phyloP scores from a whole-genome alignment of 352 stramenopile species.

The Phytophthora parvispora region DNA sequence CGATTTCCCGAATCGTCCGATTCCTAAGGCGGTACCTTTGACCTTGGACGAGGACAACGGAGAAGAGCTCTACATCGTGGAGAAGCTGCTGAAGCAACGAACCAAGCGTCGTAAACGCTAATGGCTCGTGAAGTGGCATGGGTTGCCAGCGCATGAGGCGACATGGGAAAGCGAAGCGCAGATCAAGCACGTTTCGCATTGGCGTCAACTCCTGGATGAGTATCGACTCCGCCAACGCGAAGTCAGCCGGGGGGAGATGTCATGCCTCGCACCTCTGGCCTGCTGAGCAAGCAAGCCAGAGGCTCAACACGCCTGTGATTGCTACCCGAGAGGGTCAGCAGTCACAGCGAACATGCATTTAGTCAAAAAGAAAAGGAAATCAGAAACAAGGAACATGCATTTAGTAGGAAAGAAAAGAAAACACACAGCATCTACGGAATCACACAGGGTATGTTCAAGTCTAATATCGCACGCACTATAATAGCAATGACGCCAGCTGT shows the following conservation, averaged over 20 bases:
- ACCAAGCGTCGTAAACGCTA: conserved; percentile 1
- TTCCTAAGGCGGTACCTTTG: neutral
- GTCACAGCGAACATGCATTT: too few species aligned
- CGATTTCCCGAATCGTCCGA: neutral
- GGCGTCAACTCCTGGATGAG: conserved; percentile 6
- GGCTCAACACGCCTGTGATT: too few species aligned
- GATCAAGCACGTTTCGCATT: conserved; percentile 18
- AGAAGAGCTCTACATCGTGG: conserved; percentile 9
- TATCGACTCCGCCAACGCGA: conserved; percentile 9
- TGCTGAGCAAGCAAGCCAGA: conserved; percentile 5
- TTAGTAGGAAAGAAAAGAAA: too few species aligned
- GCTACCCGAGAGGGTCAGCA: too few species aligned
- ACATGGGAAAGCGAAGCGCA: conserved; percentile 6
- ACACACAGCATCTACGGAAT: too few species aligned
- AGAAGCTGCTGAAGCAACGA: conserved; percentile 7
- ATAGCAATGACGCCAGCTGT: too few species aligned
- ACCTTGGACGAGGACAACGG: conserved; percentile 5
- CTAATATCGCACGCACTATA: too few species aligned
- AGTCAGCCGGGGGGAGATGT: conserved; percentile 16
- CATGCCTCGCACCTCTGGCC: neutral
- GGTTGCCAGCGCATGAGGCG: conserved; percentile 11
- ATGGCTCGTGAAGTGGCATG: conserved; percentile 14
- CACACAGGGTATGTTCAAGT: too few species aligned
- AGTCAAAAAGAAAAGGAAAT: too few species aligned
- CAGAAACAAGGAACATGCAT: too few species aligned